Evolutionary conservation across 768 basidiomycete species (phyloP).

Genomic region (Leccinellum luteum): DNA sequence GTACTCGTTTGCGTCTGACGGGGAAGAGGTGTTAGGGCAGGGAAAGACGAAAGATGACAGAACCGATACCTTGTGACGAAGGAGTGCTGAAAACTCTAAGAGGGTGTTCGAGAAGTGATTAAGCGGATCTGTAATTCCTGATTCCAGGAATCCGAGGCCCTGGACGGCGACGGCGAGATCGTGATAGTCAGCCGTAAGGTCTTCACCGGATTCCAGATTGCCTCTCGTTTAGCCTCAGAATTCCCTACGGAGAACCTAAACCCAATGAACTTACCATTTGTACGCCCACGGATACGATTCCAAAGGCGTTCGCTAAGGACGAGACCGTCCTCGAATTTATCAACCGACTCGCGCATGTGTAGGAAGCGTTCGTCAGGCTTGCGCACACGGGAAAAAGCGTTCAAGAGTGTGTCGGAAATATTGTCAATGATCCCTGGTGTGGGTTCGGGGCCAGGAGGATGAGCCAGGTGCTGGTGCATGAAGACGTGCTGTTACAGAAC

Average conservation of each 20-base stretch:
- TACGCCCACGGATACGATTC: constrained; percentile 71
- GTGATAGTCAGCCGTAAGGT: constrained; percentile 96
- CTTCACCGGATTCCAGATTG: constrained; percentile 79
- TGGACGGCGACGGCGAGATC: constrained; percentile 95
- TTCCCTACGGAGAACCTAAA: constrained; percentile 33
- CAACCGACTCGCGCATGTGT: constrained; percentile 85
- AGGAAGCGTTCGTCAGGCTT: constrained; percentile 98
- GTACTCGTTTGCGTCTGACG: constrained; percentile 82
- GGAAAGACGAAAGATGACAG: background rate
- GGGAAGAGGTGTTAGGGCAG: background rate
- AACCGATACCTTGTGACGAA: constrained; percentile 72
- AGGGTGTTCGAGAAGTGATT: constrained; percentile 97
- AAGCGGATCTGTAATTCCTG: constrained; percentile 95
- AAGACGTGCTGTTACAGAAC: constrained; percentile 69
- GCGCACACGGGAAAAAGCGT: constrained; percentile 92
- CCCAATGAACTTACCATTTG: constrained; percentile 68
- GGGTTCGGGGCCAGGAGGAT: constrained; percentile 84
- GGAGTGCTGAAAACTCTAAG: constrained; percentile 87
- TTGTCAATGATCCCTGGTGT: constrained; percentile 86
- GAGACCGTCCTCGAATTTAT: constrained; percentile 97
- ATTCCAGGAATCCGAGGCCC: constrained; percentile 95
- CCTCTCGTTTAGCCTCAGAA: constrained; percentile 89
- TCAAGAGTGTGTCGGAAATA: constrained; percentile 92
- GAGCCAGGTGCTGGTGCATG: constrained; percentile 95
- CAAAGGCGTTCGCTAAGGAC: constrained; percentile 77